Evolutionary conservation across 2,329 filamentous ascomycete species (phyloP), one percentile per base, ranked within the genome.

Genomic region (Xylaria sp.): DNA sequence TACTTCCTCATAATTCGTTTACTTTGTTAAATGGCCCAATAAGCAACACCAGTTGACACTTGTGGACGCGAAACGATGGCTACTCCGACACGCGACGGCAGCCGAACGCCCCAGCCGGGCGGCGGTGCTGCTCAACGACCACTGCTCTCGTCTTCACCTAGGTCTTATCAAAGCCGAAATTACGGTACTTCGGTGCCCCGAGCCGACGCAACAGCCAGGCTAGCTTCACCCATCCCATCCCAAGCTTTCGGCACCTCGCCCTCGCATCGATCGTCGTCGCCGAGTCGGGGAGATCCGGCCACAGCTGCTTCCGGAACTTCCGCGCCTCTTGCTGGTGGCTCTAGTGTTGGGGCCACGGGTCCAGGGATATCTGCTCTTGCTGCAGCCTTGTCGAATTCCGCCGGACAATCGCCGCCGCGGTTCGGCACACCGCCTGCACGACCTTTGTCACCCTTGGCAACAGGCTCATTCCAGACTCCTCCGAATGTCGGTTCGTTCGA

Each of bases 401-500:
- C 92, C 45, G 91, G 90, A 69, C 87, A 87, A 57, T 90, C 90
- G 30, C 91, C 92, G 19, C 89, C 91, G 47, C 86, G 89, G 54
- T 89, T 91, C 72, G 91, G 90, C 57, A 92, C 89, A 2, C 89
- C 89, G 59, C 86, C 89, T 9, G 83, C 83, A 34, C 82, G 88
- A 65, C 79, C 89, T 48, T 81, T 85, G 51, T 92, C 91, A 54
- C 91, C 90, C 47, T 80, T 82, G 30, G 80, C 83, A 57, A 80
- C 85, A 65, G 75, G 84, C 69, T 76, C 85, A 68, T 78, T 81
- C 69, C 79, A 79, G 12, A 87, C 89, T 2, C 88, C 89, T 30
- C 92, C 90, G 69, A 92, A 91, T 75, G 97, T 96, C 79, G 95
- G 94, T 61, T 97, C 94, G 9, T 94, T 97, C 75, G 93, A 96